These are phyloP conservation scores for Xylaria palmicola DNA, from an alignment of 495 filamentous ascomycete genomes.

Conservation along the genomic window DNA sequence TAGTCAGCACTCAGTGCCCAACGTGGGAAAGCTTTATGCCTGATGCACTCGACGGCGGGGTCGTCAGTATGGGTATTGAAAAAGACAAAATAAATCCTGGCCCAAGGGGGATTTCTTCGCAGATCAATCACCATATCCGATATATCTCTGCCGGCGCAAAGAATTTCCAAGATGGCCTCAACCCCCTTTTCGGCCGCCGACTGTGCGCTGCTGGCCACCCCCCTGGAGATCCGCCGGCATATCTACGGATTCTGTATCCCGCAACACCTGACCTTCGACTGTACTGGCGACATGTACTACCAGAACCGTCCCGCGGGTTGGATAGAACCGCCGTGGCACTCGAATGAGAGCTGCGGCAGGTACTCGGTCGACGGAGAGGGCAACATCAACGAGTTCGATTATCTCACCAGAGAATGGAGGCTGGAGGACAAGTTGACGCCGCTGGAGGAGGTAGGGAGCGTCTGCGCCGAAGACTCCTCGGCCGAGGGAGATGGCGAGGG, in stretches of 20 bases:
- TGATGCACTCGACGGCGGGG: not conserved
- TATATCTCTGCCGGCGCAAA: not conserved
- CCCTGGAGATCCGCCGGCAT: conserved; percentile 3
- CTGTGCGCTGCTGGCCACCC: not conserved
- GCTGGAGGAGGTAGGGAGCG: not conserved
- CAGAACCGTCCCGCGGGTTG: conserved; percentile 3
- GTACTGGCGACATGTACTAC: conserved; percentile 8
- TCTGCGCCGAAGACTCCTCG: not conserved
- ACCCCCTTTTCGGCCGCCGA: not conserved
- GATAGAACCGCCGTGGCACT: conserved; percentile 2
- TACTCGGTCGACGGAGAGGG: not conserved
- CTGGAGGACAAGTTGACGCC: not conserved
- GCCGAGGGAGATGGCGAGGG: not conserved
- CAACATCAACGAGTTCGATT: not conserved
- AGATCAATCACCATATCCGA: not conserved
- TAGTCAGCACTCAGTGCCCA: not conserved
- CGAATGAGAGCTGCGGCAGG: not conserved
- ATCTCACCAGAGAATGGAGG: not conserved
- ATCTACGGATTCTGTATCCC: conserved; percentile 14
- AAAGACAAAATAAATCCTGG: not conserved
- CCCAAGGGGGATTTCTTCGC: not conserved
- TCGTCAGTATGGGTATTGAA: not conserved
- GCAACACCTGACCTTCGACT: conserved; percentile 3
- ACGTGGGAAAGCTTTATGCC: not conserved
- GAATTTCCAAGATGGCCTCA: not conserved